Percentiles rank a stretch among this genome's conserved stretches.
These are phyloP conservation scores for Vittaforma corneae DNA, from an alignment of 371 early-diverging fungal genomes.

Conservation along the genomic window DNA sequence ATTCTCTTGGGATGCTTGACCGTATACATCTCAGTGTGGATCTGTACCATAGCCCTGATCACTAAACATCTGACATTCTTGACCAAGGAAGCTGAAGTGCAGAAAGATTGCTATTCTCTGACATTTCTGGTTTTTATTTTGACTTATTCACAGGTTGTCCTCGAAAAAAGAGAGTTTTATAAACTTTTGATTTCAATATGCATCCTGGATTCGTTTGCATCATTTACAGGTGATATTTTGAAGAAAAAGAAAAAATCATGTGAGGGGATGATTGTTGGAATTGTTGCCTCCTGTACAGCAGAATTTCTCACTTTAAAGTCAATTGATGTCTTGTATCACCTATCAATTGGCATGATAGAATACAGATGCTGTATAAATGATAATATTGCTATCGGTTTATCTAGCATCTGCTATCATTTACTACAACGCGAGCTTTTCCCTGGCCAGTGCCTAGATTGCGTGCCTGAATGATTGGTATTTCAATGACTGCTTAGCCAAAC, in stretches of 20 bases:
- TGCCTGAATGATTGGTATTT: no score
- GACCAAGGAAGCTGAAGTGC: no score
- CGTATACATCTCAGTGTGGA: no score
- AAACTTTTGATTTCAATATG: constrained; percentile 32
- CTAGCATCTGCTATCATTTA: no score
- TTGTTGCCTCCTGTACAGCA: constrained; percentile 4
- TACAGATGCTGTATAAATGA: constrained; percentile 11
- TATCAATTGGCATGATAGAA: constrained; percentile 19
- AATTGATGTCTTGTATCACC: constrained; percentile 2
- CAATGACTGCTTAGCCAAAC: no score
- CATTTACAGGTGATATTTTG: constrained; percentile 23
- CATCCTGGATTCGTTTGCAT: constrained; percentile 40
- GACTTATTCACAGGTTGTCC: constrained; percentile 11
- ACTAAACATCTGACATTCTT: no score
- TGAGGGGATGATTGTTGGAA: constrained; percentile 21
- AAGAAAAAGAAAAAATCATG: constrained; percentile 26
- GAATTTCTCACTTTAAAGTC: neutral
- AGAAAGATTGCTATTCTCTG: no score
- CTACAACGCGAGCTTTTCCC: no score
- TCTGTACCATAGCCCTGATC: no score
- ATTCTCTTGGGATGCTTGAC: no score
- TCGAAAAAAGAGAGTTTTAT: constrained; percentile 8
- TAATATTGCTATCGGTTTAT: constrained; percentile 12
- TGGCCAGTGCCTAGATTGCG: no score
- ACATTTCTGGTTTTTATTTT: constrained; percentile 20